phyloP scores from a whole-genome alignment of 345 rosid species.

The Citropsis articulata region DNA sequence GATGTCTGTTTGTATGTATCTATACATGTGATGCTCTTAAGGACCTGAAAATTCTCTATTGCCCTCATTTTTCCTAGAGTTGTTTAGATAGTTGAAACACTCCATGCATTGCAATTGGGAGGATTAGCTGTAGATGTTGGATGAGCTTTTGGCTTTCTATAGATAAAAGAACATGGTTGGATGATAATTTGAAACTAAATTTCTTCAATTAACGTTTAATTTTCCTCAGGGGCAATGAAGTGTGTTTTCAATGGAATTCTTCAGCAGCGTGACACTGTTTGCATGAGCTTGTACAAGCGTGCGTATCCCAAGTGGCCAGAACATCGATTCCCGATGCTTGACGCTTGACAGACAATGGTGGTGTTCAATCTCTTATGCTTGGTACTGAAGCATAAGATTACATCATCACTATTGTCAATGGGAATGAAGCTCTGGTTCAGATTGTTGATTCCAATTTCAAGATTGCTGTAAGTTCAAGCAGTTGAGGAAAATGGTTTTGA shows the following conservation, averaged over 20 bases:
- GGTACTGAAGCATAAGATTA: slow-evolving; percentile 10
- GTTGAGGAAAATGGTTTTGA: slow-evolving; percentile 1
- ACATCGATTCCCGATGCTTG: slow-evolving; percentile 51
- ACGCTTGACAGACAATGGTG: slow-evolving; percentile 31
- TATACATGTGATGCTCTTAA: neutral
- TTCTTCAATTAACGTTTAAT: neutral
- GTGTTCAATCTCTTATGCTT: slow-evolving; percentile 2
- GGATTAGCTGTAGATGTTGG: neutral
- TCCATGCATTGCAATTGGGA: neutral
- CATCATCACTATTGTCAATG: slow-evolving; percentile 20
- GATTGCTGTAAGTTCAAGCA: slow-evolving; percentile 13
- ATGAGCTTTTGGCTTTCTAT: neutral
- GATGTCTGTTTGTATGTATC: neutral
- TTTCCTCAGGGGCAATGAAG: slow-evolving; percentile 74
- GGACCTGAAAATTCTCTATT: no score
- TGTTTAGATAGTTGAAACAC: no score
- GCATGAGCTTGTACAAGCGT: slow-evolving; percentile 88
- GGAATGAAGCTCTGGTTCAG: slow-evolving; percentile 88
- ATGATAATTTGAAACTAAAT: neutral
- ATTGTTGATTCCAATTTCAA: slow-evolving; percentile 29
- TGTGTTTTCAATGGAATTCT: slow-evolving; percentile 79
- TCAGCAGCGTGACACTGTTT: slow-evolving; percentile 85
- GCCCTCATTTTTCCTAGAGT: no score
- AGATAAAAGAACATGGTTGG: neutral
- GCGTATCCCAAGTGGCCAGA: slow-evolving; percentile 93